Conservation (phyloP, 1,139 yeast genomes). For the Geotrichum candidum region DNA sequence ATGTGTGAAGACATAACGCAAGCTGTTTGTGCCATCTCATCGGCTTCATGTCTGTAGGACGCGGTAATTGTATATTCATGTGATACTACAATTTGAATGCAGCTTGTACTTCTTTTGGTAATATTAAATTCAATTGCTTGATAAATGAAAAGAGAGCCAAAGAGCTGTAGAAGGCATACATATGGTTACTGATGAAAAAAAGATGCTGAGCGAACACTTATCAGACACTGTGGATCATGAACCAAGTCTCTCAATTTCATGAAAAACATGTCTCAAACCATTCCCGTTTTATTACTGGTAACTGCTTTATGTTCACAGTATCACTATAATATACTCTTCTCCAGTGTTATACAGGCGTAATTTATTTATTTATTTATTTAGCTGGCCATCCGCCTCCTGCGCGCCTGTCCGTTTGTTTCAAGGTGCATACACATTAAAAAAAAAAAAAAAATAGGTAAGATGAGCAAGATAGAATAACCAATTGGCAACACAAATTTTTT, state of each 20-base stretch:
- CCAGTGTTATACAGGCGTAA: background rate
- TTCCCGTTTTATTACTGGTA: background rate
- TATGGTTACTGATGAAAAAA: no score
- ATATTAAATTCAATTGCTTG: no score
- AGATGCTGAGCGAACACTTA: no score
- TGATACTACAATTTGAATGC: no score
- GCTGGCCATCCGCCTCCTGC: background rate
- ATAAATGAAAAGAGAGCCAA: no score
- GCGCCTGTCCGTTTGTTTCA: background rate
- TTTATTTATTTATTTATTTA: background rate
- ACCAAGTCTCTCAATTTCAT: background rate
- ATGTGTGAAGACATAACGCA: no score
- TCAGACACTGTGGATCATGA: background rate
- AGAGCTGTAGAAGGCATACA: no score
- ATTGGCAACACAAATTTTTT: background rate
- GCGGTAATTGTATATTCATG: no score
- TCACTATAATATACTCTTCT: background rate
- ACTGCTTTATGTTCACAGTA: background rate
- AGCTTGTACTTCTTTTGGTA: no score
- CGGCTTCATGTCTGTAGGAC: background rate
- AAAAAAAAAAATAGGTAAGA: background rate
- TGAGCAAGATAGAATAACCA: background rate
- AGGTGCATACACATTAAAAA: no score
- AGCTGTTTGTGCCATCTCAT: background rate
- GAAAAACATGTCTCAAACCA: background rate